These are phyloP conservation scores for Eutypa lata DNA, from an alignment of 2,329 filamentous ascomycete species.

Conservation along the genomic window DNA sequence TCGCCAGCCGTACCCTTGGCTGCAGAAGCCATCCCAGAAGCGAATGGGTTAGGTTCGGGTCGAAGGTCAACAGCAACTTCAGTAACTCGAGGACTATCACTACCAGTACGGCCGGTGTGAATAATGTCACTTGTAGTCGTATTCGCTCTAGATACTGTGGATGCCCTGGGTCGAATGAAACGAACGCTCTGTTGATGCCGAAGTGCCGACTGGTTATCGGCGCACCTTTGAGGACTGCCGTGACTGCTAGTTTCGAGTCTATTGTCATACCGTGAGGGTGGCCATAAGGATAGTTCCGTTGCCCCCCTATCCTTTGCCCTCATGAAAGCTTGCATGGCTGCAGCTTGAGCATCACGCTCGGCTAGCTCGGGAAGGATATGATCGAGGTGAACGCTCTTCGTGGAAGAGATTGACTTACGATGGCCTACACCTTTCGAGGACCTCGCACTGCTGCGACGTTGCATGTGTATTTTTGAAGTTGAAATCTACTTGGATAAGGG, in stretches of 20 bases:
- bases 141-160: conserved; percentile 1
- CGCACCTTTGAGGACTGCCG: conserved; percentile 10
- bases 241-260: conserved; percentile 4
- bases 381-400: conserved; percentile 43
- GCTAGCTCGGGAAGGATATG: conserved; percentile 47
- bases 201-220: conserved; percentile 24
- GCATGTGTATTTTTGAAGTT: conserved; percentile 34
- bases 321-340: conserved; percentile 59
- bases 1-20: conserved; percentile 29
- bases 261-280: conserved; percentile 25
- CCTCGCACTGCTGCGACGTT: conserved; percentile 47
- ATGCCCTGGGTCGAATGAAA: conserved; percentile 35
- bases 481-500: not conserved
- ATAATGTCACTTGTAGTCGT: not conserved
- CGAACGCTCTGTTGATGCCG: conserved; percentile 53
- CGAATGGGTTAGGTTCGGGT: conserved; percentile 15
- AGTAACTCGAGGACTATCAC: conserved; percentile 1
- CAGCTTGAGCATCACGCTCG: conserved; percentile 58
- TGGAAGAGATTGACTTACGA: conserved; percentile 53
- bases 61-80: conserved; percentile 4
- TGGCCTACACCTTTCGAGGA: conserved; percentile 40
- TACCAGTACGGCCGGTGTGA: conserved; percentile 2
- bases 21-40: conserved; percentile 24
- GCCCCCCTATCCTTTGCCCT: conserved; percentile 44
- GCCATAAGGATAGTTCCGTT: conserved; percentile 32